Percentiles rank a stretch among this genome's conserved stretches.
Conservation (phyloP, 164 flowering plant species). For the Dillenia suffruticosa region DNA sequence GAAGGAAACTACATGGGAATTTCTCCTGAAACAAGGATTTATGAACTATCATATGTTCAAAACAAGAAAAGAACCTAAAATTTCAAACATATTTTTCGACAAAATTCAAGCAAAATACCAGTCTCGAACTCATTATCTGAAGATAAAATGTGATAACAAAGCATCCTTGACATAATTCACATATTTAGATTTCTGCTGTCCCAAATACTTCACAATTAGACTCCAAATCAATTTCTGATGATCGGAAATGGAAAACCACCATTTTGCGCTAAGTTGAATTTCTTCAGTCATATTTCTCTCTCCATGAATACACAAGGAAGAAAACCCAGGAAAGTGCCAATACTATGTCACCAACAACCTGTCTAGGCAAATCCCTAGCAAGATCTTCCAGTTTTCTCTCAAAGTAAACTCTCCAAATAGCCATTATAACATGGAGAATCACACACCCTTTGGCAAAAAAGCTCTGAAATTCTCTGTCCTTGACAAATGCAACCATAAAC, state of each 20-base stretch:
- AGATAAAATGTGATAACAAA: too few species aligned
- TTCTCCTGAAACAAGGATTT: too few species aligned
- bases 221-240: too few species aligned
- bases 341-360: constrained; percentile 56
- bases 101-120: too few species aligned
- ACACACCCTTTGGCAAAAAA: constrained; percentile 74
- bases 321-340: constrained; percentile 78
- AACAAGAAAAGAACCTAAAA: too few species aligned
- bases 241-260: not conserved
- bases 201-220: too few species aligned
- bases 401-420: constrained; percentile 71
- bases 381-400: constrained; percentile 65
- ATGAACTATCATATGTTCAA: too few species aligned
- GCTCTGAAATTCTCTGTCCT: constrained; percentile 60
- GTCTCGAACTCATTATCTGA: too few species aligned
- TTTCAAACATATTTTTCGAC: too few species aligned
- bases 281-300: constrained; percentile 74
- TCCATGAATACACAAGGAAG: constrained; percentile 73
- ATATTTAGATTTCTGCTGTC: too few species aligned
- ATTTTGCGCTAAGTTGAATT: not conserved
- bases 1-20: too few species aligned
- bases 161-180: too few species aligned
- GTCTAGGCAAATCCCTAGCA: constrained; percentile 56
- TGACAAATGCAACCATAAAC: constrained; percentile 72
- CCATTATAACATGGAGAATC: constrained; percentile 53